These are phyloP conservation scores for Diaporthe sp. DNA, from an alignment of 2,329 filamentous ascomycete genomes.

Conservation along the genomic window DNA sequence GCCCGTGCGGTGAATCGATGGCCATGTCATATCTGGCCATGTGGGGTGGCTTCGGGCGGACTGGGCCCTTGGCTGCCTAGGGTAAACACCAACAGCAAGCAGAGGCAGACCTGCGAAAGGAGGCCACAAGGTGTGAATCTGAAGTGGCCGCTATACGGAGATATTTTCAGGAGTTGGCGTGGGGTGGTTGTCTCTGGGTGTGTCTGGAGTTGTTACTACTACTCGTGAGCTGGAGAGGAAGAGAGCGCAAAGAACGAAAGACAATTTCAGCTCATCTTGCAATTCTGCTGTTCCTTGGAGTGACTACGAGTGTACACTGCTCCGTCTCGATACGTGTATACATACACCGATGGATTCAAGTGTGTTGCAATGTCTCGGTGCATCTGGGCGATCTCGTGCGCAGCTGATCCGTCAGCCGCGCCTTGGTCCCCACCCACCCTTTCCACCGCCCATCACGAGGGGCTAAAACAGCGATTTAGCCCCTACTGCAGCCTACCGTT, in stretches of 20 bases:
- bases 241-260: background rate
- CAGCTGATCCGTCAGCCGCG: slow-evolving; percentile 23
- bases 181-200: background rate
- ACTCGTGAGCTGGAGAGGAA: background rate
- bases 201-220: background rate
- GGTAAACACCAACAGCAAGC: background rate
- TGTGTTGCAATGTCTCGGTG: background rate
- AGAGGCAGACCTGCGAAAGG: background rate
- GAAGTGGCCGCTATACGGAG: background rate
- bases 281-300: background rate
- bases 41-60: background rate
- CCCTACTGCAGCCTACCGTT: slow-evolving; percentile 13
- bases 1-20: slow-evolving; percentile 15
- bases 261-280: slow-evolving; percentile 21
- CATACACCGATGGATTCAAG: background rate
- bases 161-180: background rate
- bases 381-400: slow-evolving; percentile 2
- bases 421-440: slow-evolving; percentile 4
- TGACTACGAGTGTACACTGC: background rate
- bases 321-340: background rate
- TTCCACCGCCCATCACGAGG: slow-evolving; percentile 26
- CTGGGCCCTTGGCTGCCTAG: background rate
- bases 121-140: background rate
- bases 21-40: slow-evolving; percentile 1
- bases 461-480: slow-evolving; percentile 34